Conservation (phyloP, 1,284 basidiomycete species). For the Apiotrichum gracile region DNA sequence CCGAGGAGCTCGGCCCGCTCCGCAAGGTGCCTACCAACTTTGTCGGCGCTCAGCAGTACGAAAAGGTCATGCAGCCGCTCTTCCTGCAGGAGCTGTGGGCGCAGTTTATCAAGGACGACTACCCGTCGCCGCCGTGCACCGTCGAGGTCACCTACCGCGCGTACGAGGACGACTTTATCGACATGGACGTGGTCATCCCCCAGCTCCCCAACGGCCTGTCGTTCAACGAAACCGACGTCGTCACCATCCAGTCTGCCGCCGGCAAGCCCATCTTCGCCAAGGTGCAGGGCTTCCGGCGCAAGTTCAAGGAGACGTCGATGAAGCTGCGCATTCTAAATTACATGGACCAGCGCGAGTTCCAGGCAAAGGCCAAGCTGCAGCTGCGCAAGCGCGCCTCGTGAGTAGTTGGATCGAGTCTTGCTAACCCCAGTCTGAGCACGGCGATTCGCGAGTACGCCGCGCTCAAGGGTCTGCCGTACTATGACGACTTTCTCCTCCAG, state of each 20-base stretch:
- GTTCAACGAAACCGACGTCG: conserved; percentile 72
- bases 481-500: conserved; percentile 59
- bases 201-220: conserved; percentile 63
- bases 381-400: conserved; percentile 78
- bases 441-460: conserved; percentile 88
- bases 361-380: conserved; percentile 59
- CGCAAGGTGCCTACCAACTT: conserved; percentile 63
- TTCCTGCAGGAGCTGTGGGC: conserved; percentile 88
- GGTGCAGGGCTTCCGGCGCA: conserved; percentile 60
- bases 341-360: conserved; percentile 43
- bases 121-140: conserved; percentile 57
- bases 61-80: conserved; percentile 74
- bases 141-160: conserved; percentile 55
- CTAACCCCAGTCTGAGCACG: conserved; percentile 66
- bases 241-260: conserved; percentile 64
- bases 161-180: conserved; percentile 45
- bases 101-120: conserved; percentile 72
- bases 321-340: conserved; percentile 49
- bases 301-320: conserved; percentile 50
- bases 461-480: conserved; percentile 72
- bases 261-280: conserved; percentile 59
- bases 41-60: conserved; percentile 62
- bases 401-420: conserved; percentile 20
- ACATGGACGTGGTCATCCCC: conserved; percentile 40
- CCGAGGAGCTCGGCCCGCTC: conserved; percentile 37